A percentile compares a stretch with the other conserved stretches of the same genome.
Evolutionary conservation across 2,329 filamentous ascomycete genomes (phyloP).

Genomic region (Volutella citrinella): DNA sequence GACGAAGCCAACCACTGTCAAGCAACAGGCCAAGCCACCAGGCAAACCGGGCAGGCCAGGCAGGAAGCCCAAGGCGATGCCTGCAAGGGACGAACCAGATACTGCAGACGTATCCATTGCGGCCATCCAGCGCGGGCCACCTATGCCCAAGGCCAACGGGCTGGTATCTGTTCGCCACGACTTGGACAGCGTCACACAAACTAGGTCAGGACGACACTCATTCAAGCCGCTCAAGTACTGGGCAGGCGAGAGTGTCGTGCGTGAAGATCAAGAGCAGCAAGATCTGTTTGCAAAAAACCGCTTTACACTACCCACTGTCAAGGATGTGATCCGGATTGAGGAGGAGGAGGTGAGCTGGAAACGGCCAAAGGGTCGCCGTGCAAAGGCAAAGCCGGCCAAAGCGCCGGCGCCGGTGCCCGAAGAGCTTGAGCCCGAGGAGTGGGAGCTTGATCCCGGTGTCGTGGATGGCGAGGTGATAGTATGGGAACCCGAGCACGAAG

Average conservation of each 20-base stretch:
- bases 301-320: constrained; percentile 67
- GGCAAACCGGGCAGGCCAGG: constrained; percentile 16
- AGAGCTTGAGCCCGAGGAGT: constrained; percentile 60
- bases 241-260: constrained; percentile 78
- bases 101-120: constrained; percentile 44
- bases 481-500: constrained; percentile 60
- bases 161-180: constrained; percentile 51
- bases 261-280: constrained; percentile 56
- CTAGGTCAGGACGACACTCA: constrained; percentile 74
- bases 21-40: constrained; percentile 22
- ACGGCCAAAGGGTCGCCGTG: constrained; percentile 24
- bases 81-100: constrained; percentile 29
- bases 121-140: constrained; percentile 52
- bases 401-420: constrained; percentile 41
- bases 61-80: constrained; percentile 20
- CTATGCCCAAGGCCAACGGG: constrained; percentile 52
- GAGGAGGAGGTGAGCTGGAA: constrained; percentile 50
- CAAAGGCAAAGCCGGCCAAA: constrained; percentile 29
- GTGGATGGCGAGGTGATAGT: constrained; percentile 61
- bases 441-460: constrained; percentile 66
- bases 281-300: constrained; percentile 41
- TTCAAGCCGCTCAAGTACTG: constrained; percentile 80
- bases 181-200: constrained; percentile 52
- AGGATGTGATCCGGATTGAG: constrained; percentile 69
- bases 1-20: constrained; percentile 5